Evolutionary conservation across 1,139 yeast genomes (phyloP).

Genomic region (Diutina scorzettiae): DNA sequence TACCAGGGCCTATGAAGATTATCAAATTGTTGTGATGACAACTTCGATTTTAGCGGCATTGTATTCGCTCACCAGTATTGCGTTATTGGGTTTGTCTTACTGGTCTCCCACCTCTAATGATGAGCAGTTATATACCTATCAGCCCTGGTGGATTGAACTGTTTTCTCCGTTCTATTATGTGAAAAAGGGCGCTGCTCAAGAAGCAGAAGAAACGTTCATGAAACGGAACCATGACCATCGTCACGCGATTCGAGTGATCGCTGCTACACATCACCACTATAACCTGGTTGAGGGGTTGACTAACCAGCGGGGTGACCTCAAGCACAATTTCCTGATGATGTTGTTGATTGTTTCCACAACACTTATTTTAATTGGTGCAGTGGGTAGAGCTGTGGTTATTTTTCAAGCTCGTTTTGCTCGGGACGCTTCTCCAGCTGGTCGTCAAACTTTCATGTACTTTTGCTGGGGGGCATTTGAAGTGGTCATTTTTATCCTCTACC

Average conservation of each 20-base stretch:
- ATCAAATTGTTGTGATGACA: conserved; percentile 7
- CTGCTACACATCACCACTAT: conserved; percentile 34
- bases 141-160: conserved; percentile 72
- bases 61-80: not conserved
- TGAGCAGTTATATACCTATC: conserved; percentile 45
- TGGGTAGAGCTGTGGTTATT: conserved; percentile 45
- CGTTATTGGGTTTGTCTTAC: conserved; percentile 14
- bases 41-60: not conserved
- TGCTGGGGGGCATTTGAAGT: conserved; percentile 58
- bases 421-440: conserved; percentile 14
- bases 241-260: conserved; percentile 39
- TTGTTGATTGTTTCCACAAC: conserved; percentile 41
- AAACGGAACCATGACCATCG: conserved; percentile 36
- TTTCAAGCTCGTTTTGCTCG: conserved; percentile 26
- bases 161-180: conserved; percentile 46
- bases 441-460: conserved; percentile 51
- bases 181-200: conserved; percentile 31
- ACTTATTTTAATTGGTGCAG: conserved; percentile 42
- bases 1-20: not conserved
- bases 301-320: conserved; percentile 32
- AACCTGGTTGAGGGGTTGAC: conserved; percentile 32
- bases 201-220: conserved; percentile 42
- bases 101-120: conserved; percentile 47
- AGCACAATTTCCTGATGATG: conserved; percentile 35
- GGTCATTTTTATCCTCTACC: conserved; percentile 39